phyloP scores from a whole-genome alignment of 805 yeast genomes.

The Lachancea fermentati region DNA sequence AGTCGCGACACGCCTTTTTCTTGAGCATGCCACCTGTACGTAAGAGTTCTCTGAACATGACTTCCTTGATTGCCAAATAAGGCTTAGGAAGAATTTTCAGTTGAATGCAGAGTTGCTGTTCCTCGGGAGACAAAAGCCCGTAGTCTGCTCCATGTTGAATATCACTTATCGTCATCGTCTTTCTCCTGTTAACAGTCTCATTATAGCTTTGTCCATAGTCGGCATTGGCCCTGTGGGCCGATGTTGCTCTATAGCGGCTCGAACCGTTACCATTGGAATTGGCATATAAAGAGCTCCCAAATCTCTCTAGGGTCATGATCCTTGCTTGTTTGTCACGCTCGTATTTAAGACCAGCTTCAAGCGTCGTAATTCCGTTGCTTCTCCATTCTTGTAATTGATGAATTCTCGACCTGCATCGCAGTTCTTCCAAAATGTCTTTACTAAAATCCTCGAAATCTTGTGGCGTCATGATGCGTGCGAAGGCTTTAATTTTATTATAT shows the following conservation, averaged over 20 bases:
- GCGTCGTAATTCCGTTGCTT: conserved; percentile 74
- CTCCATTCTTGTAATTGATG: conserved; percentile 93
- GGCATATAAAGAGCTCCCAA: conserved; percentile 30
- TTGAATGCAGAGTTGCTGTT: conserved; percentile 76
- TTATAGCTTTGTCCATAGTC: conserved; percentile 25
- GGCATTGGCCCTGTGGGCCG: conserved; percentile 25
- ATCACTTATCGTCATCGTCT: conserved; percentile 50
- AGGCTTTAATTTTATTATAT: conserved; percentile 68
- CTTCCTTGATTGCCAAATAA: conserved; percentile 85
- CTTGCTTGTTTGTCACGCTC: conserved; percentile 83
- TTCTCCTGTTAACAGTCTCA: conserved; percentile 35
- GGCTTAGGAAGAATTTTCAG: conserved; percentile 89
- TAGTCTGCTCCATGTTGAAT: conserved; percentile 76
- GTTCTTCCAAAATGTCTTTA: conserved; percentile 69
- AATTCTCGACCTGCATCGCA: conserved; percentile 72
- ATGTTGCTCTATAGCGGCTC: conserved; percentile 26
- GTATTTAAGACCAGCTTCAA: conserved; percentile 77
- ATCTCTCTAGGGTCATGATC: conserved; percentile 54
- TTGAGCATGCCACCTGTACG: conserved; percentile 80
- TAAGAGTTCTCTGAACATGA: conserved; percentile 78
- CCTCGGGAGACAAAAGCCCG: conserved; percentile 79
- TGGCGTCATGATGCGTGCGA: conserved; percentile 72
- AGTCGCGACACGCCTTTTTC: conserved; percentile 78
- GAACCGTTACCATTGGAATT: conserved; percentile 20
- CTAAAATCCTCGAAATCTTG: conserved; percentile 74